Evolutionary conservation across 2,329 filamentous ascomycete species (phyloP).

Genomic region (Cercospora sp.): DNA sequence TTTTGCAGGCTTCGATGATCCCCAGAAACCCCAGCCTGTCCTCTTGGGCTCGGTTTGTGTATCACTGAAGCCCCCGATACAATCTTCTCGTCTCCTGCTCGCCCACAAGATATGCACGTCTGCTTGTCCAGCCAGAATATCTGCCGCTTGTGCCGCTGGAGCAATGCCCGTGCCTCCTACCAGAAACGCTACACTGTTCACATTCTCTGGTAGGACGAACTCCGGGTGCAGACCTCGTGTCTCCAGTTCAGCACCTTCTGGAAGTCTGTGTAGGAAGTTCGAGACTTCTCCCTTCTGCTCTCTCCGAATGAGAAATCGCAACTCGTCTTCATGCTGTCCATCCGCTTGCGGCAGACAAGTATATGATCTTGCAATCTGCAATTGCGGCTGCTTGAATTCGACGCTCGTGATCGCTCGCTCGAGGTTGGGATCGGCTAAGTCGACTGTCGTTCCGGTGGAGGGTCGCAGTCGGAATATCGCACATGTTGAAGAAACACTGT

Average conservation of each 20-base stretch:
- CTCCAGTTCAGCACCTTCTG: slow-evolving; percentile 63
- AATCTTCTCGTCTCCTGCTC: slow-evolving; percentile 67
- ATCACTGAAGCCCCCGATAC: slow-evolving; percentile 59
- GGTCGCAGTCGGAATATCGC: slow-evolving; percentile 67
- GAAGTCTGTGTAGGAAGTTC: slow-evolving; percentile 69
- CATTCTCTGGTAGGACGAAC: slow-evolving; percentile 54
- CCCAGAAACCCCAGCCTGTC: slow-evolving; percentile 24
- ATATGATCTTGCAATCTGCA: slow-evolving; percentile 90
- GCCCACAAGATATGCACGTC: slow-evolving; percentile 79
- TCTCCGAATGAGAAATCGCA: slow-evolving; percentile 77
- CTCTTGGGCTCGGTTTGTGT: slow-evolving; percentile 33
- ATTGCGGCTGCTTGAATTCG: slow-evolving; percentile 88
- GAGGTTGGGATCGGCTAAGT: slow-evolving; percentile 23
- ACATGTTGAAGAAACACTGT: slow-evolving; percentile 65
- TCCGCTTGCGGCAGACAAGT: slow-evolving; percentile 71
- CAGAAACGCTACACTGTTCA: slow-evolving; percentile 70
- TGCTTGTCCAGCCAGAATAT: slow-evolving; percentile 53
- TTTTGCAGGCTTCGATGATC: slow-evolving; percentile 12
- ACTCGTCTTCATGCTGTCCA: slow-evolving; percentile 39
- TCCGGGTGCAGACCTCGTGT: slow-evolving; percentile 77
- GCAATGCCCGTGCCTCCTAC: slow-evolving; percentile 93
- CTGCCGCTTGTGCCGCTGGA: slow-evolving; percentile 78
- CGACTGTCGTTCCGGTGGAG: slow-evolving; percentile 19
- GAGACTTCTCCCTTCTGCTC: slow-evolving; percentile 83
- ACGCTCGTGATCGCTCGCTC: slow-evolving; percentile 75